Evolutionary conservation across 345 rosid genomes (phyloP), one percentile per base, ranked within the genome.

Genomic region (Stellera chamaejasme): DNA sequence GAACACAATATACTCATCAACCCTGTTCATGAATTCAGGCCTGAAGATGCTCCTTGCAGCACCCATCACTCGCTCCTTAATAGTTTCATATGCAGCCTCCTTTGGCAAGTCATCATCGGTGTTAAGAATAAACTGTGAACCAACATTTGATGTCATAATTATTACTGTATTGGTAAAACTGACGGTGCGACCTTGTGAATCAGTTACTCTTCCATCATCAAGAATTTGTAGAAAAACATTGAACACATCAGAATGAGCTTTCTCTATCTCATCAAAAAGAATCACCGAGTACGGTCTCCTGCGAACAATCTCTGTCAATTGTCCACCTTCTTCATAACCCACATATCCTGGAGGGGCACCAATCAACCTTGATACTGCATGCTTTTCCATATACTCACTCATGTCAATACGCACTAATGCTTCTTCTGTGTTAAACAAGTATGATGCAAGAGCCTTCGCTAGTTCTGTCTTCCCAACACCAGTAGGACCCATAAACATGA

Each of bases 301-400:
- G 11, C 99, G 83, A 62, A 94, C 95, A 1, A 77, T 82, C 71
- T 94, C 99, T 0, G 97, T 90, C 62, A 94, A 66, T 56, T 94
- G 99, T 10, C 97, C 99, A 58, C 99, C 99, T 70, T 90, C 99
- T 73, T 94, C 99, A 13, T 94, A 90, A 13, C 99, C 97, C 15
- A 90, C 93, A 53, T 90, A 94, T 55, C 99, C 99, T 2, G 99
- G 99, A 48, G 99, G 99, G 57, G 99, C 99, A 28, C 99, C 99
- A 28, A 87, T 87, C 72, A 94, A 82, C 63, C 99, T 77, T 7
- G 99, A 87, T 49, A 94, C 99, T 4, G 97, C 85, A 76, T 94
- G 99, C 64, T 94, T 94, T 74, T 94, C 99, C 97, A 87, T 94
- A 68, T 94, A 94, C 72, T 94, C 99, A 16, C 99, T 94, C 99